Evolutionary conservation across 768 basidiomycete genomes (phyloP).

Genomic region (Tubosaeta sp.): DNA sequence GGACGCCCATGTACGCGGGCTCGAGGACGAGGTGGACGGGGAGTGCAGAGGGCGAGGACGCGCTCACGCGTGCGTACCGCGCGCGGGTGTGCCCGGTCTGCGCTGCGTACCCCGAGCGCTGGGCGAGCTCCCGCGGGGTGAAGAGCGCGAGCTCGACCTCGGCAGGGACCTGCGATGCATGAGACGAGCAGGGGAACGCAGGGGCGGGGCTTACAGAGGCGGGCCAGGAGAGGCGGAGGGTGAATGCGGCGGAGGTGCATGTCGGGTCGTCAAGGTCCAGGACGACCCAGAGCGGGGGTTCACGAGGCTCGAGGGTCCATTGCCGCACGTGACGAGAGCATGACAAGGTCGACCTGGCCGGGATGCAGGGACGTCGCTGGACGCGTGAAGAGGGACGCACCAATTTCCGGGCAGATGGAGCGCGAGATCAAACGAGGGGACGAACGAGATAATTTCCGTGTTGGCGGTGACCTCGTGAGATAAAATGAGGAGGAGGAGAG

Average conservation of each 20-base stretch:
- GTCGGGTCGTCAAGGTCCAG: conserved; percentile 40
- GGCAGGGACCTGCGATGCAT: conserved; percentile 36
- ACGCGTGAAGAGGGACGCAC: conserved; percentile 15
- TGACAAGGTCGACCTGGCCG: conserved; percentile 38
- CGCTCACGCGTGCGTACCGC: conserved; percentile 55
- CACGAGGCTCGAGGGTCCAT: conserved; percentile 25
- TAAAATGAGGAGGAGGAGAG: conserved; percentile 16
- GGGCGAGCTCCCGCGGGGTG: no score
- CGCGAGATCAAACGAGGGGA: conserved; percentile 17
- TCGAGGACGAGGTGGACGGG: conserved; percentile 55
- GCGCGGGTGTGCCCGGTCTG: conserved; percentile 21
- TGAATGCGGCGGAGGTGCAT: conserved; percentile 45
- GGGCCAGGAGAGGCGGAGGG: conserved; percentile 53
- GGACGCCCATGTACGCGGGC: conserved; percentile 52
- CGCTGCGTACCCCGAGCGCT: no score
- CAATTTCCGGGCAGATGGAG: conserved; percentile 26
- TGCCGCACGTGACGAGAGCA: conserved; percentile 30
- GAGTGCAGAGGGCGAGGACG: conserved; percentile 40
- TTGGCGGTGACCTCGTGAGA: conserved; percentile 41
- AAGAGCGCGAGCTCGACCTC: conserved; percentile 41
- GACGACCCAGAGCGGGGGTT: conserved; percentile 46
- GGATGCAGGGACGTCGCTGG: background rate
- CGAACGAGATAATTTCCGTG: conserved; percentile 65
- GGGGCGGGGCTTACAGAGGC: conserved; percentile 40
- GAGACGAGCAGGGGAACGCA: background rate